Percentiles rank a stretch among this genome's conserved stretches.
Evolutionary conservation across 345 rosid genomes (phyloP).

Genomic region (Pelargonium nanum): DNA sequence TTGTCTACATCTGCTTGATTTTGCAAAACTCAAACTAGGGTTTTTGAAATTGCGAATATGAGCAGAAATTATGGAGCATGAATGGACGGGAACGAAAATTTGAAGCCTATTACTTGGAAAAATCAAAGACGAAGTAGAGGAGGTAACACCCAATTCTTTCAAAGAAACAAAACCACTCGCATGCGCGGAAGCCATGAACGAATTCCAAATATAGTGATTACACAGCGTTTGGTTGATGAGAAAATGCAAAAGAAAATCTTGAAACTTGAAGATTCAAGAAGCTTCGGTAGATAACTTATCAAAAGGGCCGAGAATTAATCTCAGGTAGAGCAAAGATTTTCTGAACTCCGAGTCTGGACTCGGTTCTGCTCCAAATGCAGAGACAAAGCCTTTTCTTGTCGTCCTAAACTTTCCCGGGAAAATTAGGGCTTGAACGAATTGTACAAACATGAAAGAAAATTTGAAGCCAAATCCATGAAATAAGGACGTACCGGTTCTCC

Average conservation of each 20-base stretch:
- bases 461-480: no score
- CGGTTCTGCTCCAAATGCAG: background rate
- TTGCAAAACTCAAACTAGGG: constrained; percentile 17
- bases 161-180: constrained; percentile 26
- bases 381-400: background rate
- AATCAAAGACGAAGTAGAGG: constrained; percentile 16
- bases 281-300: background rate
- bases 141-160: constrained; percentile 22
- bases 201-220: background rate
- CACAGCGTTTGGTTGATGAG: background rate
- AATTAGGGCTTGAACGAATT: no score
- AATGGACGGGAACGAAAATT: constrained; percentile 15
- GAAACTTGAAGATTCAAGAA: background rate
- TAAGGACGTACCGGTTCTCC: no score
- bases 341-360: background rate
- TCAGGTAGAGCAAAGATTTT: background rate
- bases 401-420: background rate
- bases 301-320: background rate
- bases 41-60: constrained; percentile 27
- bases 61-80: constrained; percentile 10
- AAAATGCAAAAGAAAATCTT: background rate
- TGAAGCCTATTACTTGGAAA: constrained; percentile 14
- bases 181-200: background rate
- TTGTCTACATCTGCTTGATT: constrained; percentile 20
- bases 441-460: no score